These are phyloP conservation scores for Centella asiatica DNA, from an alignment of 129 eudicot genomes.

Conservation along the genomic window DNA sequence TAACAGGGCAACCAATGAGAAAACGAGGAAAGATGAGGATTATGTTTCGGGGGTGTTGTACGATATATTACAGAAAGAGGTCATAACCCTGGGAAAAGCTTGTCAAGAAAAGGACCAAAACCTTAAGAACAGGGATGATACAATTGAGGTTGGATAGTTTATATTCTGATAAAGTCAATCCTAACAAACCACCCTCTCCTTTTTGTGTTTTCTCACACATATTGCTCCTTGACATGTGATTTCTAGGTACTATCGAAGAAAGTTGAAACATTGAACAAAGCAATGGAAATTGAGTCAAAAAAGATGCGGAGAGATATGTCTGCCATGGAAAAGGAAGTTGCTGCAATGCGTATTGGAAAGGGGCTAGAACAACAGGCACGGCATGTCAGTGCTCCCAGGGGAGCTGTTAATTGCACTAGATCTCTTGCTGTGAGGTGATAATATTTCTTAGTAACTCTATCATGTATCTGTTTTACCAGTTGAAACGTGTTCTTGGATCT, in stretches of 20 bases:
- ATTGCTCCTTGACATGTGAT: constrained; percentile 8
- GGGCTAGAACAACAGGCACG: constrained; percentile 40
- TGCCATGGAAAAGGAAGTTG: constrained; percentile 78
- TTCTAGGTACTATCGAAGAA: constrained; percentile 63
- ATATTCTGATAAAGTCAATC: not conserved
- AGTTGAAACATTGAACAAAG: constrained; percentile 73
- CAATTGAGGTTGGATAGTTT: constrained; percentile 62
- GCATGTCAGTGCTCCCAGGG: constrained; percentile 44
- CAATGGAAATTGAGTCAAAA: constrained; percentile 86
- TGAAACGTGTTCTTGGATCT: not conserved
- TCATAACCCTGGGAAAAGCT: constrained; percentile 57
- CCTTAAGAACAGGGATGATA: constrained; percentile 67
- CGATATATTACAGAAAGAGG: constrained; percentile 92
- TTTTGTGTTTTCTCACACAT: not conserved
- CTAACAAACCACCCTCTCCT: not conserved
- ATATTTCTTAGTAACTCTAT: not conserved
- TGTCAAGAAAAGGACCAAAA: constrained; percentile 71
- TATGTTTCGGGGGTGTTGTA: constrained; percentile 71
- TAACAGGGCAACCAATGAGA: constrained; percentile 18
- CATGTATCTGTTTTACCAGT: not conserved
- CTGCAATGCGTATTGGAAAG: constrained; percentile 50
- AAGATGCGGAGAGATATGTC: constrained; percentile 82
- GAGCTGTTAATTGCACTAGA: constrained; percentile 35
- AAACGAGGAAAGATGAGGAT: constrained; percentile 38
- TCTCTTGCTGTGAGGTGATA: constrained; percentile 19